phyloP scores from a whole-genome alignment of 306 rosid species.

The Lithocarpus polystachyus region DNA sequence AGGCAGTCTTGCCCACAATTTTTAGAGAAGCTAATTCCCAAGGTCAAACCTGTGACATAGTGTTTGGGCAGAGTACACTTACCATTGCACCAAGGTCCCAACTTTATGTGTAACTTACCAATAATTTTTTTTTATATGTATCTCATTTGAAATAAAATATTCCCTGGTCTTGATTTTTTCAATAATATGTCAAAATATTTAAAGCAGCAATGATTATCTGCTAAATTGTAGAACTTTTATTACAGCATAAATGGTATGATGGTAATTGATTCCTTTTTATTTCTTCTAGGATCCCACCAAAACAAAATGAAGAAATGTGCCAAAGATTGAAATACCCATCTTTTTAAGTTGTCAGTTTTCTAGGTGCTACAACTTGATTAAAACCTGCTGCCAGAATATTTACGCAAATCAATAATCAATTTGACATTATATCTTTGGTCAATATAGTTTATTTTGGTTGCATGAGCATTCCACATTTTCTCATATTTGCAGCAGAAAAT shows the following conservation, averaged over 20 bases:
- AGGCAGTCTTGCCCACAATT: no score
- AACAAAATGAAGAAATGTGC: background rate
- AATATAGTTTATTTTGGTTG: background rate
- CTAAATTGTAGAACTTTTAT: background rate
- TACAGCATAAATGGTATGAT: background rate
- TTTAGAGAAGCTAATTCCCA: no score
- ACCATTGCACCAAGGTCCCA: no score
- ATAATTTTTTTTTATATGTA: no score
- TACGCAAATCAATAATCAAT: background rate
- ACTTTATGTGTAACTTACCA: no score
- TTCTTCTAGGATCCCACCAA: background rate
- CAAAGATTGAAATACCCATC: no score
- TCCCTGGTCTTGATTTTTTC: background rate
- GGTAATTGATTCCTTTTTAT: background rate
- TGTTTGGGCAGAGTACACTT: no score
- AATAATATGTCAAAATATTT: background rate
- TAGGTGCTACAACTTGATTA: background rate
- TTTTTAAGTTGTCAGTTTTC: no score
- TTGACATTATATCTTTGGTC: background rate
- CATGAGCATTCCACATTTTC: background rate
- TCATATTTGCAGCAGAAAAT: background rate
- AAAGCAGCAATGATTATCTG: background rate
- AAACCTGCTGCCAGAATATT: background rate
- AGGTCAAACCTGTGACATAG: no score
- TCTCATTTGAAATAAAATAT: conserved; percentile 1